These are phyloP conservation scores for Nitzschia palea DNA, from an alignment of 108 stramenopile species.

Conservation along the genomic window DNA sequence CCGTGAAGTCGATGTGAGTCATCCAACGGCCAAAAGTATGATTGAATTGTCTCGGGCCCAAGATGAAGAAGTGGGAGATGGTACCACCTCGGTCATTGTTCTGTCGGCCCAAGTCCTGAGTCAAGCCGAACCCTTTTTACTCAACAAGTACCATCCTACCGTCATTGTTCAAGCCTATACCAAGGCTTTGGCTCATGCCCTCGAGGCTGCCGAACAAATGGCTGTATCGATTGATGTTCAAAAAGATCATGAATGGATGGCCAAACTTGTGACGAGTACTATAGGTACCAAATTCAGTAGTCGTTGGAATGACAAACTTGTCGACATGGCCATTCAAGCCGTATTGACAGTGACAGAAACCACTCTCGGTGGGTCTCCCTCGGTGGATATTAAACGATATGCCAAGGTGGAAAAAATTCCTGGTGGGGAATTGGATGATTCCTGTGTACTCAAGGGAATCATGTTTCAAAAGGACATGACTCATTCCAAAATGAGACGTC, in stretches of 20 bases:
- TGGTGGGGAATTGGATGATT: slow-evolving; percentile 96
- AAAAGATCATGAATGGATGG: slow-evolving; percentile 83
- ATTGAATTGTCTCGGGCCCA: slow-evolving; percentile 97
- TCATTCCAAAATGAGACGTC: slow-evolving; percentile 97
- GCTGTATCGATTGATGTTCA: slow-evolving; percentile 85
- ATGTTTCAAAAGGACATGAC: slow-evolving; percentile 99
- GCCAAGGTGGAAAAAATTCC: slow-evolving; percentile 99
- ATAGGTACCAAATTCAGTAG: slow-evolving; percentile 98
- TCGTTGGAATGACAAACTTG: slow-evolving; percentile 96
- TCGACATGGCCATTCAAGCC: slow-evolving; percentile 97
- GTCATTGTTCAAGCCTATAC: slow-evolving; percentile 96
- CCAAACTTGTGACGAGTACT: slow-evolving; percentile 86
- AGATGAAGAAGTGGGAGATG: slow-evolving; percentile 99
- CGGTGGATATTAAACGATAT: slow-evolving; percentile 98
- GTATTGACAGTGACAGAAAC: slow-evolving; percentile 84
- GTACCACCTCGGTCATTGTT: slow-evolving; percentile 99
- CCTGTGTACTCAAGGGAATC: slow-evolving; percentile 93
- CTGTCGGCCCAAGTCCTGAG: slow-evolving; percentile 97
- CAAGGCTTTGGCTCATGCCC: slow-evolving; percentile 89
- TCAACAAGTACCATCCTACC: slow-evolving; percentile 94
- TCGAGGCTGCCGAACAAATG: slow-evolving; percentile 88
- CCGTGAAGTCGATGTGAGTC: slow-evolving; percentile 98
- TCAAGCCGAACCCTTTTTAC: slow-evolving; percentile 96
- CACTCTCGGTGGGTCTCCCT: slow-evolving; percentile 29
- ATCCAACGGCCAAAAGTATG: slow-evolving; percentile 99